Conservation (phyloP, 2,329 filamentous ascomycete species). For the Fusarium decemcellulare region DNA sequence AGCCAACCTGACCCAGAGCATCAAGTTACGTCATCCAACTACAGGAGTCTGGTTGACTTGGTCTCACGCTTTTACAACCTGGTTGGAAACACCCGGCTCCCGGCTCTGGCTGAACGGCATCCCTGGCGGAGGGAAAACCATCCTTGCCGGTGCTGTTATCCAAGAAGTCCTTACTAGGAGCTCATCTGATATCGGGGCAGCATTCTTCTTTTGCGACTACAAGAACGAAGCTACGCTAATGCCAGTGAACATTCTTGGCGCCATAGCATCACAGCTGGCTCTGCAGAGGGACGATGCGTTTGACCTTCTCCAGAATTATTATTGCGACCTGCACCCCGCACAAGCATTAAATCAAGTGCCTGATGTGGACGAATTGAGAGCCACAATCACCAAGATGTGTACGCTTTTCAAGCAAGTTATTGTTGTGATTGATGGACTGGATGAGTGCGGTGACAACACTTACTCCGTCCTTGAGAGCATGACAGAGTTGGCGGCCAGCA, state of each 20-base stretch:
- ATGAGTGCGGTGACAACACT: conserved; percentile 13
- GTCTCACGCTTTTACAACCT: background rate
- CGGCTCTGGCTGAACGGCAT: conserved; percentile 31
- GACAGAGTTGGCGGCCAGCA: background rate
- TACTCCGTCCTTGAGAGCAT: conserved; percentile 6
- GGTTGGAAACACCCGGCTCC: conserved; percentile 12
- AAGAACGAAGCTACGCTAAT: background rate
- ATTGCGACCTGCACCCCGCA: background rate
- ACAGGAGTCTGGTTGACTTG: conserved; percentile 22
- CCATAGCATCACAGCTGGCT: conserved; percentile 12
- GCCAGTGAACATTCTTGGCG: background rate
- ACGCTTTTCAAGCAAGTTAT: background rate
- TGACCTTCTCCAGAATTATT: background rate
- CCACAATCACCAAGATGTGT: background rate
- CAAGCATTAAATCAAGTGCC: background rate
- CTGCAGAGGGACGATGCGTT: conserved; percentile 15
- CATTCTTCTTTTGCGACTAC: conserved; percentile 31
- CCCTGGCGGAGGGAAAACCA: conserved; percentile 25
- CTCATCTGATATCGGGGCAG: background rate
- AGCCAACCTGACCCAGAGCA: background rate
- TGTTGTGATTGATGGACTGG: conserved; percentile 3
- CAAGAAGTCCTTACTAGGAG: conserved; percentile 9
- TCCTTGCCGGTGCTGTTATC: conserved; percentile 14
- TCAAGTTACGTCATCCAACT: conserved; percentile 18
- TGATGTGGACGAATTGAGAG: background rate